phyloP scores from a whole-genome alignment of 768 basidiomycete genomes.

The Plicaturopsis crispa region DNA sequence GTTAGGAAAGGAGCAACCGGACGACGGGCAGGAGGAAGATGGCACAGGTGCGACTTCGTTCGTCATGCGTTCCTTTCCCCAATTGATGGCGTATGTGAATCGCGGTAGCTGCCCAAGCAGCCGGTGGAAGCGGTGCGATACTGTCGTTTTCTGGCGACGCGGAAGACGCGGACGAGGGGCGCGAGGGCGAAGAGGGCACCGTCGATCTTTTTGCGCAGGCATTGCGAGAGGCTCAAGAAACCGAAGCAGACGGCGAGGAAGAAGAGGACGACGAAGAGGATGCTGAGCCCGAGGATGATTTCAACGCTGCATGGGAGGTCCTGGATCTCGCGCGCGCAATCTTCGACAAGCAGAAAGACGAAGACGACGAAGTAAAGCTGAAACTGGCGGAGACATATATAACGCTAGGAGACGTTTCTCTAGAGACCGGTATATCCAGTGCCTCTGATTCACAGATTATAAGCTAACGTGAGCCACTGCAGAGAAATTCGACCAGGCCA shows the following conservation, averaged over 20 bases:
- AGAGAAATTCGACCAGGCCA: constrained; percentile 97
- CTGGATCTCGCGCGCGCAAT: constrained; percentile 90
- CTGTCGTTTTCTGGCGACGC: constrained; percentile 79
- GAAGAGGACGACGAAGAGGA: constrained; percentile 59
- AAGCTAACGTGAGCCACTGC: constrained; percentile 7
- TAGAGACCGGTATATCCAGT: constrained; percentile 81
- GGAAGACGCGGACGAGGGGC: constrained; percentile 45
- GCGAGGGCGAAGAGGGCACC: constrained; percentile 34
- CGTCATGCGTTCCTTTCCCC: too few species aligned
- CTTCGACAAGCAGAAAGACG: constrained; percentile 59
- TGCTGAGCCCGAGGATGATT: constrained; percentile 90
- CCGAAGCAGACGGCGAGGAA: constrained; percentile 43
- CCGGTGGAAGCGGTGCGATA: constrained; percentile 43
- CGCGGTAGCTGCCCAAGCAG: constrained; percentile 15
- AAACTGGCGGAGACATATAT: constrained; percentile 91
- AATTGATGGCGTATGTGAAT: constrained; percentile 3
- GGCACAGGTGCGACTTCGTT: too few species aligned
- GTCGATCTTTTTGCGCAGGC: constrained; percentile 63
- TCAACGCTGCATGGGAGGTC: constrained; percentile 96
- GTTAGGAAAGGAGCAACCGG: constrained; percentile 80
- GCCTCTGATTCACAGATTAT: constrained; percentile 2
- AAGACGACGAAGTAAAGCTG: constrained; percentile 57
- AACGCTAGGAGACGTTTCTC: constrained; percentile 88
- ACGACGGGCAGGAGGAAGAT: constrained; percentile 37
- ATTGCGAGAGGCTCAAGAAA: constrained; percentile 31